Evolutionary conservation across 352 stramenopile species (phyloP).

Genomic region (Phytophthora melonis): DNA sequence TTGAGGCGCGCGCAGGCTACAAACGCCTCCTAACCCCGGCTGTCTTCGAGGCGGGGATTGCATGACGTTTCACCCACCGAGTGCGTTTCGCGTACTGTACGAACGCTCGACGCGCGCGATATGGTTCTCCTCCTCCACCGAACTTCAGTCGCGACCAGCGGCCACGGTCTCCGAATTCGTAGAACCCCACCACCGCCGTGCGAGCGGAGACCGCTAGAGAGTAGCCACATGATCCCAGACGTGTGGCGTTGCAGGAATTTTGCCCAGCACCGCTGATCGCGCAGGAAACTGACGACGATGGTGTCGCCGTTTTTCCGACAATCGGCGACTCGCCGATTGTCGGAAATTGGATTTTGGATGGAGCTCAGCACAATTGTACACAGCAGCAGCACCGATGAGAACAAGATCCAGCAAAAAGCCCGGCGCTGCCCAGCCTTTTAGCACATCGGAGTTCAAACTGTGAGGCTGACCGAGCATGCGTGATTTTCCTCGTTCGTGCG

Average conservation of each 20-base stretch:
- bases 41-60: conserved; percentile 17
- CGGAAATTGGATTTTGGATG: not conserved
- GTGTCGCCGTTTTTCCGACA: too few relatives aligned
- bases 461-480: not conserved
- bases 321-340: conserved; percentile 34
- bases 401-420: not conserved
- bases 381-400: not conserved
- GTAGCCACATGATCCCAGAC: conserved; percentile 33
- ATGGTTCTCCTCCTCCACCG: conserved; percentile 6
- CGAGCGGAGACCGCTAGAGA: conserved; percentile 14
- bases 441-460: not conserved
- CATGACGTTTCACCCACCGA: conserved; percentile 1
- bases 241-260: conserved; percentile 14
- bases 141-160: conserved; percentile 1
- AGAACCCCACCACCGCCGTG: not conserved
- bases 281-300: conserved; percentile 34
- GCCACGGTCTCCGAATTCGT: conserved; percentile 3
- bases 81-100: conserved; percentile 6
- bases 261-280: conserved; percentile 15
- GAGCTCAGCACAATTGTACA: not conserved
- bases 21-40: conserved; percentile 3
- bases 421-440: not conserved
- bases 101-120: not conserved
- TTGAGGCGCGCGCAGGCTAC: not conserved
- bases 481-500: not conserved